These are phyloP conservation scores for Kwoniella mangroviensis DNA, from an alignment of 768 basidiomycete genomes.

Conservation along the genomic window DNA sequence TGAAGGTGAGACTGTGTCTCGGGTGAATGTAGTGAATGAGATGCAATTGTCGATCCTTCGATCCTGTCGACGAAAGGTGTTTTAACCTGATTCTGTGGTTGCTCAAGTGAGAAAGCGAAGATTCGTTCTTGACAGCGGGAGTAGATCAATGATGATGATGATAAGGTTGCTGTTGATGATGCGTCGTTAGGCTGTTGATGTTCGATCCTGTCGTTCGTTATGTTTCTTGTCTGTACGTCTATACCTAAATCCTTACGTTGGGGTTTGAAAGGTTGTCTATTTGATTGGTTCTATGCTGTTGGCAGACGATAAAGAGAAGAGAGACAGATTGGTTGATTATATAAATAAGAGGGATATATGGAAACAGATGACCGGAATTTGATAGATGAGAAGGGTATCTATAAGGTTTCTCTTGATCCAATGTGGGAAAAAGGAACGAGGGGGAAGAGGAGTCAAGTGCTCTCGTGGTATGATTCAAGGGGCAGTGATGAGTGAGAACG, in stretches of 20 bases:
- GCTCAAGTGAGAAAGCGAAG: too few relatives aligned
- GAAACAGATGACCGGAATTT: not conserved
- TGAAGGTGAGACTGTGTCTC: slow-evolving; percentile 1
- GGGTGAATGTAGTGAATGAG: not conserved
- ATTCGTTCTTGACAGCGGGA: too few relatives aligned
- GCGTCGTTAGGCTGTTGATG: not conserved
- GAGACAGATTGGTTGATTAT: not conserved
- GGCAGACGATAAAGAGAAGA: not conserved
- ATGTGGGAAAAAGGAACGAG: slow-evolving; percentile 19
- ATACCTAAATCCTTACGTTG: not conserved
- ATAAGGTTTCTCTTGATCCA: slow-evolving; percentile 5
- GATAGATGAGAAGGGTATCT: slow-evolving; percentile 2
- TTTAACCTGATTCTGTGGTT: not conserved
- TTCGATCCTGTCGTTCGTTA: not conserved
- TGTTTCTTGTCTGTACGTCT: not conserved
- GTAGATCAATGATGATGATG: not conserved
- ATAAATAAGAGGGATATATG: not conserved
- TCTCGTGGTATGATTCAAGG: not conserved
- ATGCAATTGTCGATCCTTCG: not conserved
- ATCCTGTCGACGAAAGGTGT: not conserved
- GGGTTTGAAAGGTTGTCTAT: not conserved
- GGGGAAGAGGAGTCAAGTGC: slow-evolving; percentile 7
- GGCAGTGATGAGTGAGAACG: too few relatives aligned
- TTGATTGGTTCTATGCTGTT: not conserved
- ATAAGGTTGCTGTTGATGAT: not conserved